Conservation (phyloP, 2,329 filamentous ascomycete genomes). For the Neoarthrinium moseri region DNA sequence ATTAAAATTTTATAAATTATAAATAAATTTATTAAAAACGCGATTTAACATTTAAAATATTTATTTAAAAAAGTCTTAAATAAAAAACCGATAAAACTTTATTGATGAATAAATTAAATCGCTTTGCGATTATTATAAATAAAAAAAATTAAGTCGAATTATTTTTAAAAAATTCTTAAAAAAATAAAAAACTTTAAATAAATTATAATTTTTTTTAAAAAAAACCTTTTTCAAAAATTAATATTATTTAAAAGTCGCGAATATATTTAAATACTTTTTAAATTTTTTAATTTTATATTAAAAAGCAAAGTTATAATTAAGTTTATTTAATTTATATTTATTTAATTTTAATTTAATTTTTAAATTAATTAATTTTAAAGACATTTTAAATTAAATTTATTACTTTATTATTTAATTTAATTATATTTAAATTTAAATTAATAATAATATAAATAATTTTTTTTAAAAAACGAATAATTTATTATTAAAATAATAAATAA, state of each 20-base stretch:
- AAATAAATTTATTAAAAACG: neutral
- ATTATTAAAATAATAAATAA: no score
- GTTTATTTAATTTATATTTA: no score
- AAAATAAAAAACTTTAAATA: neutral
- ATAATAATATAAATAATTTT: no score
- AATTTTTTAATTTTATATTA: constrained; percentile 6
- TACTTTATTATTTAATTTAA: neutral
- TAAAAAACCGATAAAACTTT: neutral
- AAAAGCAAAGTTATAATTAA: neutral
- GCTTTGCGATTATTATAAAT: neutral
- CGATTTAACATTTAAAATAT: no score
- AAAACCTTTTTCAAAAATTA: neutral
- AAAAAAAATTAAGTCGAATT: neutral
- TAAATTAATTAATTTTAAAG: no score
- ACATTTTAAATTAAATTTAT: no score
- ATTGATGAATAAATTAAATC: neutral
- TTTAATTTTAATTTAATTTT: no score
- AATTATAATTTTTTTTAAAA: neutral
- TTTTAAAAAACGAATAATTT: no score
- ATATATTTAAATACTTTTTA: constrained; percentile 3
- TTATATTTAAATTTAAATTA: no score
- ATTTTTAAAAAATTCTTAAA: neutral
- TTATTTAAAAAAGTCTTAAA: neutral
- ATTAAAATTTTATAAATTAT: neutral
- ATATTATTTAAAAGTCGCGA: neutral